Evolutionary conservation across 768 basidiomycete genomes (phyloP).

Genomic region (Phaffia tasmanica): DNA sequence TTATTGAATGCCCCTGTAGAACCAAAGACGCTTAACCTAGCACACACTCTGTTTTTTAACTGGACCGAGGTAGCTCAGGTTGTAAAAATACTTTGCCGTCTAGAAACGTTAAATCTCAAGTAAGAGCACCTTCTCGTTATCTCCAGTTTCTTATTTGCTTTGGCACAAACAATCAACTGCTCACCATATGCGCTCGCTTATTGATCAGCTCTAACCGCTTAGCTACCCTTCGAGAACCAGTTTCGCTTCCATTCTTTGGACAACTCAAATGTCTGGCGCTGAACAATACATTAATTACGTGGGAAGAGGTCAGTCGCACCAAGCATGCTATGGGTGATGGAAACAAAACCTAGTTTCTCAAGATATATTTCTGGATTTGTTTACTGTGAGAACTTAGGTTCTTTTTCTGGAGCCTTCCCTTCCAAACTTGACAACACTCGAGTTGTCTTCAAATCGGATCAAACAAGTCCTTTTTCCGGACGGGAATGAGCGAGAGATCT

Average conservation of each 20-base stretch:
- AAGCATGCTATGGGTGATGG: neutral
- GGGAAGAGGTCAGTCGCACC: conserved; percentile 31
- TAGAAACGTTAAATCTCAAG: conserved; percentile 68
- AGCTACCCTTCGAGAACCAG: neutral
- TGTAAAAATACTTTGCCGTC: conserved; percentile 48
- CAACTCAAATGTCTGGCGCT: conserved; percentile 20
- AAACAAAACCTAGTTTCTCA: neutral
- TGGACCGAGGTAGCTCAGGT: conserved; percentile 65
- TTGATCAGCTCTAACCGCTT: conserved; percentile 8
- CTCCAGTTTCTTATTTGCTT: neutral
- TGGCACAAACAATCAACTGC: conserved; percentile 18
- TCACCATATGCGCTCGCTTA: conserved; percentile 17
- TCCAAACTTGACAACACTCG: neutral
- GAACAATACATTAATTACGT: conserved; percentile 28
- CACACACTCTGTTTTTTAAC: conserved; percentile 55
- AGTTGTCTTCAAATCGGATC: conserved; percentile 11
- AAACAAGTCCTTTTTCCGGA: neutral
- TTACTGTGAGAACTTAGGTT: neutral
- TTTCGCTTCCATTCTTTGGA: neutral
- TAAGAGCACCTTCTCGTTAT: conserved; percentile 39
- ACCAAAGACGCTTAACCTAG: conserved; percentile 69
- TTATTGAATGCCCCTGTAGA: conserved; percentile 41
- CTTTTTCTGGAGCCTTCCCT: conserved; percentile 12
- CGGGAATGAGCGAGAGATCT: neutral
- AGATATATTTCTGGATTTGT: neutral